Evolutionary conservation across 139 green algal species (phyloP).

Genomic region (Coccomyxa sp.): DNA sequence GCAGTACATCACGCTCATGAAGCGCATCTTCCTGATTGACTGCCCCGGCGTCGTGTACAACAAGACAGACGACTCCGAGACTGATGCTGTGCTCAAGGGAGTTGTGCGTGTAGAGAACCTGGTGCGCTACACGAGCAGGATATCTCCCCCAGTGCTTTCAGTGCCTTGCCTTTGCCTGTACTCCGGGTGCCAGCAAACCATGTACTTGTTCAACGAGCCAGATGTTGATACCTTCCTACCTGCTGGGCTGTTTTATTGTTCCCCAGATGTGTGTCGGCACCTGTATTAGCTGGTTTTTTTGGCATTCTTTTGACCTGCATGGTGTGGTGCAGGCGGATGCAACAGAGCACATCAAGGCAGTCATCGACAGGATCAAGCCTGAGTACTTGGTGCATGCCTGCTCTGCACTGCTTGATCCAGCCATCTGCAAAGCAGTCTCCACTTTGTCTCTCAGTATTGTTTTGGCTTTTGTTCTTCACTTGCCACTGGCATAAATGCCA

Average conservation of each 20-base stretch:
- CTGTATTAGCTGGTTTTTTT: no score
- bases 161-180: background rate
- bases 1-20: slow-evolving; percentile 99
- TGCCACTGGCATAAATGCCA: no score
- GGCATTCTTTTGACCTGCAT: background rate
- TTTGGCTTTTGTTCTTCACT: no score
- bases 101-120: slow-evolving; percentile 91
- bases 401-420: background rate
- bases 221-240: background rate
- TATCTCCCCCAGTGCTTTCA: background rate
- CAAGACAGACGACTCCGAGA: slow-evolving; percentile 74
- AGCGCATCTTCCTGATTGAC: slow-evolving; percentile 99
- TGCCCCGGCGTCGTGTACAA: slow-evolving; percentile 97
- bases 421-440: no score
- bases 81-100: slow-evolving; percentile 91
- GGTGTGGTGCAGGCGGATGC: slow-evolving; percentile 70
- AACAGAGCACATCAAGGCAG: slow-evolving; percentile 69
- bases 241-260: no score
- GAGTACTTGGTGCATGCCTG: slow-evolving; percentile 71
- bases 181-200: no score
- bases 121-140: slow-evolving; percentile 3
- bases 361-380: slow-evolving; percentile 77
- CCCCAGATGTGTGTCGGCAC: no score
- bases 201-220: background rate
- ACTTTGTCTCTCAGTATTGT: no score